These are phyloP conservation scores for Agrostemma githago DNA, from an alignment of 148 eudicot species.

Conservation along the genomic window DNA sequence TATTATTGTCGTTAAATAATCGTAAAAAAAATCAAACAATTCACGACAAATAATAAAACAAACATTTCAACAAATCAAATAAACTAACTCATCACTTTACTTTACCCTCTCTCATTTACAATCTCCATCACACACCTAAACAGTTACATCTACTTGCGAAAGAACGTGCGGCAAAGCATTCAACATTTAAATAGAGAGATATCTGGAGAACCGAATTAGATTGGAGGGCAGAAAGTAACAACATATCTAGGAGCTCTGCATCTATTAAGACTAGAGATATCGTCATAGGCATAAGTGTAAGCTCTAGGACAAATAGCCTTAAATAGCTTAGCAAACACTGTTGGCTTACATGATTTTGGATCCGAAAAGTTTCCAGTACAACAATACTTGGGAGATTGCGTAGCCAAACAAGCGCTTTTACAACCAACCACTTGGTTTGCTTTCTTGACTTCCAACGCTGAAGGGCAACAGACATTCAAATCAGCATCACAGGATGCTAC, in stretches of 20 bases:
- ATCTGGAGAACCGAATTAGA: not conserved
- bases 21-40: too few species aligned
- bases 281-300: conserved; percentile 83
- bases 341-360: conserved; percentile 75
- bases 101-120: too few species aligned
- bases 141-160: too few species aligned
- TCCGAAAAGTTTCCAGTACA: conserved; percentile 61
- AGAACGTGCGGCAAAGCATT: too few species aligned
- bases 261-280: conserved; percentile 66
- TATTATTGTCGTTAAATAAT: too few species aligned
- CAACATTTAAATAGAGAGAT: too few species aligned
- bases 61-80: too few species aligned
- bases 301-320: conserved; percentile 88
- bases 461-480: conserved; percentile 70
- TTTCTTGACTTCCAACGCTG: conserved; percentile 56
- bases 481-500: conserved; percentile 66
- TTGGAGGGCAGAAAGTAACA: conserved; percentile 82
- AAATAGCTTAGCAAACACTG: conserved; percentile 56
- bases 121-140: too few species aligned
- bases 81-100: too few species aligned
- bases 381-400: conserved; percentile 62
- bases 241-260: conserved; percentile 77
- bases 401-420: conserved; percentile 83
- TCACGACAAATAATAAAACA: too few species aligned
- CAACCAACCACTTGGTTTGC: conserved; percentile 69